Evolutionary conservation across 2,329 filamentous ascomycete species (phyloP), one percentile per base, ranked within the genome.

Genomic region (Teratosphaeriaceae sp.): DNA sequence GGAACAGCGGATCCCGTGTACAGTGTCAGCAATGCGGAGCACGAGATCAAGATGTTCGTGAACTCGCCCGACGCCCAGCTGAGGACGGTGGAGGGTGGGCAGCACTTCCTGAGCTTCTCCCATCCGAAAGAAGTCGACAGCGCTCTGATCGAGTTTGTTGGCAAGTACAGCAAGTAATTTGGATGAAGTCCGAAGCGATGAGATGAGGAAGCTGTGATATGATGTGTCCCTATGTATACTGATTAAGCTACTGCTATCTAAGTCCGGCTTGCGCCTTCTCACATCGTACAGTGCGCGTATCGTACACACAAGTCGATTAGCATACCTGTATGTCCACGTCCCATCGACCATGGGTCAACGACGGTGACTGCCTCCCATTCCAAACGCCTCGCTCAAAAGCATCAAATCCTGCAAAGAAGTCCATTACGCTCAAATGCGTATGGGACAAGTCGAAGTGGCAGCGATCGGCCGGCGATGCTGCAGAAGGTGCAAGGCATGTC

Each of bases 61-160:
- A 66, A 65, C 41, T 67, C 65, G 2, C 56, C 57, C 3, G 66
- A 72, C 47, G 67, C 68, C 5, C 59, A 61, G 38, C 44, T 76
- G 40, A 54, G 66, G 29, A 59, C 66, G 30, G 57, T 75, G 2
- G 57, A 74, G 19, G 70, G 64, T 5, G 73, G 72, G 1, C 61
- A 68, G 42, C 73, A 76, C 53, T 76, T 74, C 47, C 56, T 76
- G 47, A 71, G 65, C 43, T 66, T 62, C 7, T 67, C 67, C 3
- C 64, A 73, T 55, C 69, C 71, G 1, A 58, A 60, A 5, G 67
- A 71, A 44, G 68, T 77, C 2, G 60, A 67, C 43, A 48, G 51
- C 16, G 61, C 59, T 9, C 27, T 65, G 24, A 27, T 59, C 24
- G 43, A 58, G 36, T 62, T 69, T 52, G 51, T 65, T 12, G 46